Base-by-base conservation (phyloP, 768 basidiomycete genomes). In the Cubamyces sp. region DNA sequence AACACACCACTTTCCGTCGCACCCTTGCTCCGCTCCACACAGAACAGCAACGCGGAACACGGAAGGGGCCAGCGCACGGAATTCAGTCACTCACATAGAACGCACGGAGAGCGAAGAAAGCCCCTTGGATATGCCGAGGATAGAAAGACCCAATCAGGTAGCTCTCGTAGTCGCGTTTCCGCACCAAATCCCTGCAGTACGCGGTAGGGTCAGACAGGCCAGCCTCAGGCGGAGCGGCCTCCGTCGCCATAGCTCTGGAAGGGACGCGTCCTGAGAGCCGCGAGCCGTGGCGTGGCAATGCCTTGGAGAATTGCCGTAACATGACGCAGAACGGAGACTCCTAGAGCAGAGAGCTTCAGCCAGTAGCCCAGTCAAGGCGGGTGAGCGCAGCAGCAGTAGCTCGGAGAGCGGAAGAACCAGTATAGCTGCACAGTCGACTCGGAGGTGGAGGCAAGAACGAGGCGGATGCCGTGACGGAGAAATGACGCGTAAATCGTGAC, bases 111-210 rank as follows among this genome's bases (percentile, higher is more conserved):
- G 91, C 92, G 67, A 88, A 88, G 70, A 87, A 94, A 46, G 84
- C 88, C 71, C 76, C 79, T 73, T 85, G 87, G 60, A 80, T 67
- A n/a, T 77, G 71, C n/a, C 75, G 74, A n/a, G 92, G 89, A 69
- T 85, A 94, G 72, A 91, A 84, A 43, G 86, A 86, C 5, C 87
- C 85, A 30, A 81, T 78, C 28, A 95, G 78, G 70, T 82, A 92
- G 16, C 88, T 87, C 54, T 93, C 91, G 71, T 93, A 91, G 78
- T 95, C 92, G 68, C 91, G 84, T 75, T 85, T 89, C 62, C 80
- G 86, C 55, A 94, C 87, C 58, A 90, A 77, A 40, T 85, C 79
- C 61, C 73, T 81, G 82, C 92, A 95, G 70, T 92, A 92, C 46
- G 78, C 79, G 16, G 74, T 70, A 42, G 88, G 67, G 21, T 70